These are phyloP conservation scores for Corylus avellana DNA, from an alignment of 306 rosid genomes.

Conservation along the genomic window DNA sequence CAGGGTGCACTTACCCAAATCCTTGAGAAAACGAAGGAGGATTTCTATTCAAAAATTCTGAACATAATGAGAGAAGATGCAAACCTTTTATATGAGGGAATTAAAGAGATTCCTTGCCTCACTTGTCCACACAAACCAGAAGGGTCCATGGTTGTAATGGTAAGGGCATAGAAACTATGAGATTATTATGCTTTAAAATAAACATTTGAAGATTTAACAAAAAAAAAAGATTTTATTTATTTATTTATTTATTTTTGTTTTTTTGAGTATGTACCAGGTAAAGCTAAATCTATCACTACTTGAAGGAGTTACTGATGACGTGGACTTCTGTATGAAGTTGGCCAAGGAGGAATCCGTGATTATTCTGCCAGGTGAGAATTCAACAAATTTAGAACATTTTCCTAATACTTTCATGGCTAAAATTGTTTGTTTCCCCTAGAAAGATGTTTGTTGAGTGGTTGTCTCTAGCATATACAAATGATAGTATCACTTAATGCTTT, in stretches of 20 bases:
- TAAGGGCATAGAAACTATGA: conserved; percentile 13
- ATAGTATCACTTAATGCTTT: neutral
- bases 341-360: conserved; percentile 64
- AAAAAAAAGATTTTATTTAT: too few relatives aligned
- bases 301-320: conserved; percentile 55
- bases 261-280: conserved; percentile 39
- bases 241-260: too few relatives aligned
- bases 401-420: neutral
- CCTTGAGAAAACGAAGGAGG: conserved; percentile 43
- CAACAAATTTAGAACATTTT: conserved; percentile 5
- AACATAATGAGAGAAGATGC: conserved; percentile 46
- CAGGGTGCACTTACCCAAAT: conserved; percentile 69
- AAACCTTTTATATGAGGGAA: conserved; percentile 40
- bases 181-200: conserved; percentile 3
- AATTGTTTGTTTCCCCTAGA: neutral
- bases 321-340: conserved; percentile 61
- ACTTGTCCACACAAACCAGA: conserved; percentile 71
- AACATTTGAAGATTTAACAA: neutral
- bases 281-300: conserved; percentile 45
- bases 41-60: conserved; percentile 39
- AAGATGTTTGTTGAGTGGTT: neutral
- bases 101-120: conserved; percentile 59
- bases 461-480: neutral
- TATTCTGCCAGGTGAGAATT: conserved; percentile 56
- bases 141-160: conserved; percentile 67